Percentiles rank a stretch among this genome's conserved stretches.
Conservation (phyloP, 2,329 filamentous ascomycete species). For the Fusarium brachygibbosum region DNA sequence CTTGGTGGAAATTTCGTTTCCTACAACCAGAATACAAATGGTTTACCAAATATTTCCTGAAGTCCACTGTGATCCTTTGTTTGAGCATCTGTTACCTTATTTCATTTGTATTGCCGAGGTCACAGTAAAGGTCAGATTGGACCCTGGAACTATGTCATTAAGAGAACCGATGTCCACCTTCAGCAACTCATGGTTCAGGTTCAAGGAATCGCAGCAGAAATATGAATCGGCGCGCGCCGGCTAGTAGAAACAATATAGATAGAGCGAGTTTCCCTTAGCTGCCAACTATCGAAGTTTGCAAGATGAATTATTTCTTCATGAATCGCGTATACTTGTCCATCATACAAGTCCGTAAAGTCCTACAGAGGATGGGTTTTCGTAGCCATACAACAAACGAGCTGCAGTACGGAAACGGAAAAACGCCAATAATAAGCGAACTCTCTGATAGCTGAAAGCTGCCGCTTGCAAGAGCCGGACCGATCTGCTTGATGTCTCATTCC, state of each 20-base stretch:
- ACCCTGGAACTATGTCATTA: too few relatives aligned
- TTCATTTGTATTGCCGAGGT: too few relatives aligned
- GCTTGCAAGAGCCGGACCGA: conserved; percentile 5
- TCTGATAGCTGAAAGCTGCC: not conserved
- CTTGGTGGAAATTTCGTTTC: too few relatives aligned
- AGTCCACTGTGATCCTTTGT: not conserved
- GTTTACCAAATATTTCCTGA: not conserved
- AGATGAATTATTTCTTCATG: conserved; percentile 3
- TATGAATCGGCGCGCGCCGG: not conserved
- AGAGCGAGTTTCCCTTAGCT: not conserved
- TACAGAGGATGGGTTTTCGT: not conserved
- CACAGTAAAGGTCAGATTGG: too few relatives aligned
- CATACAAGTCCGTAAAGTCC: not conserved
- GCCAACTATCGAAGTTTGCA: conserved; percentile 5
- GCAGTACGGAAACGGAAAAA: conserved; percentile 23
- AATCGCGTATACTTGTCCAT: conserved; percentile 11
- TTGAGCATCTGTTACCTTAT: not conserved
- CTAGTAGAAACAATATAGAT: not conserved
- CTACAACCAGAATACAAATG: too few relatives aligned
- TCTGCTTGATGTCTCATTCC: not conserved
- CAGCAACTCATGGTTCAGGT: not conserved
- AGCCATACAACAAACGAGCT: not conserved
- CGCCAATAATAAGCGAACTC: conserved; percentile 3
- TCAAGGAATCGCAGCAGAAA: not conserved
- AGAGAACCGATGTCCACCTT: not conserved